These are phyloP conservation scores for Arctium minus DNA, from an alignment of 129 eudicot genomes.

Conservation along the genomic window DNA sequence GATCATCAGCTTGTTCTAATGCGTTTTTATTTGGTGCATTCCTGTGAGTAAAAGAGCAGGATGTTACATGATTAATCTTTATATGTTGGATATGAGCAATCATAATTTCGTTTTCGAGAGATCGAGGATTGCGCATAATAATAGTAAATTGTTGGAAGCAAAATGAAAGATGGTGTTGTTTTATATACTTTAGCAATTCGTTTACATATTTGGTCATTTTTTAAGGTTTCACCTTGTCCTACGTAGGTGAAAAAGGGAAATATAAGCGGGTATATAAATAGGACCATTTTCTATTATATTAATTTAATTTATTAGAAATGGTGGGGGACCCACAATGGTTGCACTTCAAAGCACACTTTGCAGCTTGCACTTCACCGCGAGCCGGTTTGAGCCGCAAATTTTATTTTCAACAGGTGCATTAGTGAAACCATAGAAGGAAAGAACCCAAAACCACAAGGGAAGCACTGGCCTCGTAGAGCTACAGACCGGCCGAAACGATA, in stretches of 20 bases:
- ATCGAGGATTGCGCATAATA: not conserved
- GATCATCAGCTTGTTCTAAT: constrained; percentile 5
- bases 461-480: constrained; percentile 59
- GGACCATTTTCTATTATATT: too few relatives aligned
- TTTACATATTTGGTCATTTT: not conserved
- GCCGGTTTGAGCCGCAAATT: too few relatives aligned
- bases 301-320: too few relatives aligned
- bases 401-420: too few relatives aligned
- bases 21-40: not conserved
- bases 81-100: constrained; percentile 10
- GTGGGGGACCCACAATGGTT: too few relatives aligned
- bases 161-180: not conserved
- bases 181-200: not conserved
- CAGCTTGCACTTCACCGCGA: too few relatives aligned
- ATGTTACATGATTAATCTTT: constrained; percentile 9
- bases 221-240: too few relatives aligned
- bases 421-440: constrained; percentile 46
- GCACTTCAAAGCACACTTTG: too few relatives aligned
- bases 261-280: too few relatives aligned
- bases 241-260: too few relatives aligned
- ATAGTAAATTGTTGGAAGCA: too few relatives aligned
- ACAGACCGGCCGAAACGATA: constrained; percentile 45
- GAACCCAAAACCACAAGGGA: constrained; percentile 63
- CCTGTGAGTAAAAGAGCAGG: not conserved
- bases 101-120: constrained; percentile 1